Evolutionary conservation across 352 stramenopile genomes (phyloP).

Genomic region (Plasmopara muralis): DNA sequence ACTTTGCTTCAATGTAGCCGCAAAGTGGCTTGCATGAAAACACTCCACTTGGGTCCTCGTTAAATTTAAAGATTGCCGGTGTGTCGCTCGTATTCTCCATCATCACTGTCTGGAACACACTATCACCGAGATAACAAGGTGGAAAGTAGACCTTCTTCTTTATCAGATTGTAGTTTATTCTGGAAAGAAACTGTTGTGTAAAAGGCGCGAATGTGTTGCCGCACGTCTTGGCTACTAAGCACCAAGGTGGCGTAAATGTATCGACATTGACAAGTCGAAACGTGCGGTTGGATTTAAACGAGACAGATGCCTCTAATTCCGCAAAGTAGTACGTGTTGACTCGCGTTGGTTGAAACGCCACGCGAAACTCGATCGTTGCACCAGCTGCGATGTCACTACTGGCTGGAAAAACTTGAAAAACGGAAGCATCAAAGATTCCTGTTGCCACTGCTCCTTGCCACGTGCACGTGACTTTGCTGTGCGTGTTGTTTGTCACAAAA

Average conservation of each 20-base stretch:
- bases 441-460: conserved; percentile 54
- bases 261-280: conserved; percentile 91
- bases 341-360: conserved; percentile 72
- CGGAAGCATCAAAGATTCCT: conserved; percentile 5
- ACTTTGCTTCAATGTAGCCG: conserved; percentile 69
- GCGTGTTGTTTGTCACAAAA: conserved; percentile 79
- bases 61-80: conserved; percentile 81
- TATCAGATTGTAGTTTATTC: conserved; percentile 53
- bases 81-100: conserved; percentile 87
- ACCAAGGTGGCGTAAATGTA: conserved; percentile 89
- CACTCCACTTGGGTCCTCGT: conserved; percentile 42
- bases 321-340: conserved; percentile 87
- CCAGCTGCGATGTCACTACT: conserved; percentile 76
- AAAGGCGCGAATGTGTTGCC: conserved; percentile 86
- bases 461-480: conserved; percentile 77
- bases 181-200: conserved; percentile 85
- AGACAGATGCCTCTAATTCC: conserved; percentile 84
- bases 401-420: conserved; percentile 73
- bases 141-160: conserved; percentile 77
- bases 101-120: conserved; percentile 83
- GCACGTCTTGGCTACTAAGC: conserved; percentile 52
- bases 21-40: conserved; percentile 70
- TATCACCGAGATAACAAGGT: conserved; percentile 82
- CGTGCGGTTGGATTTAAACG: conserved; percentile 90
- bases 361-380: conserved; percentile 62